Evolutionary conservation across 495 filamentous ascomycete species (phyloP), one percentile per base, ranked within the genome.

Genomic region (Penicillium antarcticum): DNA sequence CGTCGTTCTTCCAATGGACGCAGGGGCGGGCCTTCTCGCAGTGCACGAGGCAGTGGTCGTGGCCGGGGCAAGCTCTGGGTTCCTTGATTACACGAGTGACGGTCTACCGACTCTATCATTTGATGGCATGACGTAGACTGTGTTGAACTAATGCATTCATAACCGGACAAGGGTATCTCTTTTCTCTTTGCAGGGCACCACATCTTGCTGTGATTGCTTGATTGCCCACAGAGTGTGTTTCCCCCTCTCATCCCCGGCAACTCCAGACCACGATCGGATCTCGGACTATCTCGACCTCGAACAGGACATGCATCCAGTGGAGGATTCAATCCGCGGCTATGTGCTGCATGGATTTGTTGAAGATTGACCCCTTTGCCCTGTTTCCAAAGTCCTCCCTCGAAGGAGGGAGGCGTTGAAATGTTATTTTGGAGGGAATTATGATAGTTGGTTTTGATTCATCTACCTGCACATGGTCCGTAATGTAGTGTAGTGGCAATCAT

Each of bases 21-120:
- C 23, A 67, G 70, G n/a, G 67, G 70, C 32, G 63, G 63, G 8
- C 29, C 61, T 24, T 51, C 48, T 40, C 65, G 70, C 40, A 65
- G 68, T 17, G 38, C 62, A 26, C 67, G 72, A 48, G 73, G 73
- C 38, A 64, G 55, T 43, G 63, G 66, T 45, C 73, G 73, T 49
- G 73, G 73, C 17, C 71, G 69, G 37, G 78, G 78, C 24, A 79
- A 80, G 55, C 66, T 81, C 21, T 81, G 78, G 78, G 74, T 79
- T 71, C 76, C 76, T 72, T 79, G 71, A 74, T 55, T 37, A 41
- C 13, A 57, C 36, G 52, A 35, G 42, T 36, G 41, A 31, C 36
- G 51, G 54, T 61, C 58, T 61, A 58, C 26, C 26, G 26, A 29
- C 53, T 56, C 43, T 45, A 61, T 58, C 50, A 48, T 34, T 42